Conservation (phyloP, 306 rosid species). For the Abrus precatorius region DNA sequence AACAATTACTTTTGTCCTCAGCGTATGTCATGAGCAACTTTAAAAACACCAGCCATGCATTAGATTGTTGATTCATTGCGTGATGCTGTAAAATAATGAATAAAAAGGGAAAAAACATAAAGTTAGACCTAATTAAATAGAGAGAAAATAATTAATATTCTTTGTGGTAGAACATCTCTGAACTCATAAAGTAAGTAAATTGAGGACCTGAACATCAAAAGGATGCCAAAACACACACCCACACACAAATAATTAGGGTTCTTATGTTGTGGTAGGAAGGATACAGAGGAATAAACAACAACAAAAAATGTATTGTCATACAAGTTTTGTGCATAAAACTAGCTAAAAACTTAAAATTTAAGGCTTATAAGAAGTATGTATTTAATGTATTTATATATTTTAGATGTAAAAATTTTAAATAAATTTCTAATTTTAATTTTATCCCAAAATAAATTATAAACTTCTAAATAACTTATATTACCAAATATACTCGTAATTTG, state of each 20-base stretch:
- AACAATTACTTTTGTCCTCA: slow-evolving; percentile 17
- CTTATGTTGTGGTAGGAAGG: background rate
- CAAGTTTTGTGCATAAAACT: too few relatives aligned
- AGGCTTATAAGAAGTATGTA: too few relatives aligned
- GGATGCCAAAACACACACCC: background rate
- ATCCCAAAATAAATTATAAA: too few relatives aligned
- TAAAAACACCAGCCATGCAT: slow-evolving; percentile 56
- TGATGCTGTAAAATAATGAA: slow-evolving; percentile 50
- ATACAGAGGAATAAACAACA: background rate
- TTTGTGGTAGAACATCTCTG: background rate
- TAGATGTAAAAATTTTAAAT: too few relatives aligned
- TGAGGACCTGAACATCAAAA: background rate
- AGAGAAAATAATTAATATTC: background rate
- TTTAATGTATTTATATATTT: too few relatives aligned
- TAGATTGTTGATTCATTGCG: too few relatives aligned
- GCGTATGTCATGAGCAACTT: slow-evolving; percentile 57
- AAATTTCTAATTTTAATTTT: too few relatives aligned
- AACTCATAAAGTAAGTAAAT: too few relatives aligned
- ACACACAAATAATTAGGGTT: background rate
- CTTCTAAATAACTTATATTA: too few relatives aligned
- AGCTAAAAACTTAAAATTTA: too few relatives aligned
- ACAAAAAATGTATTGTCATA: too few relatives aligned
- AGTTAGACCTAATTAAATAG: background rate
- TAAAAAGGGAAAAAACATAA: background rate
- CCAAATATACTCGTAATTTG: background rate